Conservation (phyloP, 2,329 filamentous ascomycete species). For the Paecilomyces sp. region DNA sequence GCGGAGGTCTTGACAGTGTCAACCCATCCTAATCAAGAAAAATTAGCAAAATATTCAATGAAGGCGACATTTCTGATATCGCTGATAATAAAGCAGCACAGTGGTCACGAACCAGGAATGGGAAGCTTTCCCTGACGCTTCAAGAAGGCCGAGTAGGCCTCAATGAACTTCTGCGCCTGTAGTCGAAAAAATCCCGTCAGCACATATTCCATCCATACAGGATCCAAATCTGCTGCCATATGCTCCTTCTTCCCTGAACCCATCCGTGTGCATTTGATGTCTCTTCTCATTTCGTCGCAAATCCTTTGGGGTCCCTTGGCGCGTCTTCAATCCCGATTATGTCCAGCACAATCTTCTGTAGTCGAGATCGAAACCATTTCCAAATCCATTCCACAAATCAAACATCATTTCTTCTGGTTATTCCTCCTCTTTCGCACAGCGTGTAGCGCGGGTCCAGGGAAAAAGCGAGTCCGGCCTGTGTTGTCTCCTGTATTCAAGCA, state of each 20-base stretch:
- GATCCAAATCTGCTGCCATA: neutral
- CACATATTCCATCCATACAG: constrained; percentile 10
- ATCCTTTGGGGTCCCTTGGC: neutral
- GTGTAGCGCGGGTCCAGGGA: neutral
- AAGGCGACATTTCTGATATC: neutral
- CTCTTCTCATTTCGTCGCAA: neutral
- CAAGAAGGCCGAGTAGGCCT: constrained; percentile 61
- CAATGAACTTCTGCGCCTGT: constrained; percentile 62
- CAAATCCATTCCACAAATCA: neutral
- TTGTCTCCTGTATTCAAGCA: constrained; percentile 4
- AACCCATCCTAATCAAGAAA: constrained; percentile 68
- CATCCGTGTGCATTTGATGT: neutral
- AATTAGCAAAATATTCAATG: neutral
- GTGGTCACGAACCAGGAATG: constrained; percentile 55
- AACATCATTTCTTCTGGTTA: neutral
- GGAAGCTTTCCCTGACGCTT: constrained; percentile 66
- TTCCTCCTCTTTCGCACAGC: neutral
- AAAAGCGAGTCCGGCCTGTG: neutral
- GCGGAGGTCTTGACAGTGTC: constrained; percentile 98
- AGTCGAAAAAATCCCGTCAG: constrained; percentile 14
- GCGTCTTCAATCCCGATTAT: neutral
- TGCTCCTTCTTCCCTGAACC: neutral
- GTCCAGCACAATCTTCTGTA: neutral
- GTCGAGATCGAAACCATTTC: neutral
- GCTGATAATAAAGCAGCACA: neutral